Base-by-base conservation (phyloP, 495 filamentous ascomycete species). In the Talaromyces thailandensis region DNA sequence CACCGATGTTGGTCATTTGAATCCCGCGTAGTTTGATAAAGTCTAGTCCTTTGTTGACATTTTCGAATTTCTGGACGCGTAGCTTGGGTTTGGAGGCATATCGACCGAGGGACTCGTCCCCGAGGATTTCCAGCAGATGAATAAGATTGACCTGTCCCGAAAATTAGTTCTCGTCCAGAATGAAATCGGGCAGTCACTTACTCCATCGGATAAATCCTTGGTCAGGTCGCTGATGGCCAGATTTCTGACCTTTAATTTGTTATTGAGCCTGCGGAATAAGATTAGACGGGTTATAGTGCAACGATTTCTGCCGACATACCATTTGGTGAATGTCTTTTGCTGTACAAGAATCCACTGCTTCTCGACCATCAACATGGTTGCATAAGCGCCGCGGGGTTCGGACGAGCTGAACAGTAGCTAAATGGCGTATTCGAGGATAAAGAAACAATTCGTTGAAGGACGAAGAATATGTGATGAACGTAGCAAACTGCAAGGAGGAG, bases 281-380 rank as follows among this genome's bases (percentile, higher is more conserved):
- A 35, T 60, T 45, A 51, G 43, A 60, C 18, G 23, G 23, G 35
- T n/a, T 6, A 25, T n/a, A 16, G 9, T 23, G 14, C 6, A 55
- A 52, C 26, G 4, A 28, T 26, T 14, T 55, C 51, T 24, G 5
- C 16, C 12, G 6, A 70, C 81, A 59, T 69, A 92, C 91, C 94
- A 98, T 87, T 98, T 98, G 21, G 92, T 96, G 73, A 98, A 98
- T n/a, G 94, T 98, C 84, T 98, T 98, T 74, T 97, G 89, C 79
- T 98, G 93, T 69, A 96, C 93, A 69, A 86, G 91, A 69, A 98
- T 87, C 93, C 93, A 98, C 77, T 87, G 87, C 81, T 93, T 89
- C 79, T 96, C 85, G 67, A 85, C 79, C 73, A 81, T 75, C 73
- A 83, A 79, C 84, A 87, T 86, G 52, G 65, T 79, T 67, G 61